Evolutionary conservation across 2,329 filamentous ascomycete genomes (phyloP).

Genomic region (Colletotrichum sp.): DNA sequence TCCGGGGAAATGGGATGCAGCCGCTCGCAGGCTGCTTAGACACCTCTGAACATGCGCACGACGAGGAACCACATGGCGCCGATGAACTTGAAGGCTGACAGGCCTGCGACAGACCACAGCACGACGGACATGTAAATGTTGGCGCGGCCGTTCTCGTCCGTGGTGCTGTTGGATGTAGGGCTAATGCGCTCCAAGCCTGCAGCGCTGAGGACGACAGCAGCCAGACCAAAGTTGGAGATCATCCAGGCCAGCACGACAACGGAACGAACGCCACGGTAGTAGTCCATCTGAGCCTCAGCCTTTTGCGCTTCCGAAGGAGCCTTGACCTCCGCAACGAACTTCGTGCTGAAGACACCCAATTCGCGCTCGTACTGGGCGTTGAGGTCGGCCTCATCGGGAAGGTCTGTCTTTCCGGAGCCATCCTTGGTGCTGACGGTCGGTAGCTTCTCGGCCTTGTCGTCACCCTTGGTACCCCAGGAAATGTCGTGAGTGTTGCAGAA

Average conservation of each 20-base stretch:
- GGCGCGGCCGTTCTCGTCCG: conserved; percentile 59
- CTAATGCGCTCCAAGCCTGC: conserved; percentile 78
- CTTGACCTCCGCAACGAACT: conserved; percentile 75
- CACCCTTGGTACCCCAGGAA: conserved; percentile 97
- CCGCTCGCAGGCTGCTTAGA: conserved; percentile 41
- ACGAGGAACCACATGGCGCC: conserved; percentile 93
- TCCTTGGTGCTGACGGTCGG: conserved; percentile 89
- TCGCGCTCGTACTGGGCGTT: conserved; percentile 95
- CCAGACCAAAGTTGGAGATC: conserved; percentile 90
- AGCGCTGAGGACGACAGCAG: conserved; percentile 83
- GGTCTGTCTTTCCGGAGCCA: conserved; percentile 88
- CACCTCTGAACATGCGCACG: conserved; percentile 80
- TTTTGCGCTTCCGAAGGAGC: conserved; percentile 56
- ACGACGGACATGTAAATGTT: conserved; percentile 87
- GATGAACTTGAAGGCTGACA: conserved; percentile 86
- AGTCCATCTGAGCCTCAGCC: conserved; percentile 91
- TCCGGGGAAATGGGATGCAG: background rate
- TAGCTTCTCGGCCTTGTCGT: conserved; percentile 92
- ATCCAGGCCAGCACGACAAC: conserved; percentile 95
- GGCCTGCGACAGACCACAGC: conserved; percentile 84
- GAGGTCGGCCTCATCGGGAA: conserved; percentile 92
- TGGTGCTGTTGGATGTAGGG: conserved; percentile 41
- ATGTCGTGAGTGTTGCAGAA: conserved; percentile 99
- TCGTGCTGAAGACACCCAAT: conserved; percentile 72
- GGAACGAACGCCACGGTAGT: conserved; percentile 95